Conservation (phyloP, 1,284 basidiomycete genomes). For the Cryptococcus depauperatus region DNA sequence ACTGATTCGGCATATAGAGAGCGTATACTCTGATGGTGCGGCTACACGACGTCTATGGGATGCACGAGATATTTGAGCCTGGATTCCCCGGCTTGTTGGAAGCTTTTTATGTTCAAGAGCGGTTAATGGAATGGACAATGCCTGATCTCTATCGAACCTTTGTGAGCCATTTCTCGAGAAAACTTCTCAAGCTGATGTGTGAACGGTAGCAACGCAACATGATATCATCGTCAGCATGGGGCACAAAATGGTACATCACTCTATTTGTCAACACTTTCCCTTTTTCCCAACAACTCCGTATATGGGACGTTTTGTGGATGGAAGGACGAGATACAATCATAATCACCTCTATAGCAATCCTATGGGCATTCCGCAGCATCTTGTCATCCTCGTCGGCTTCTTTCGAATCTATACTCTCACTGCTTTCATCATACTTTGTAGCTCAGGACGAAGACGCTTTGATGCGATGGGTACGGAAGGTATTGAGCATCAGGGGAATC, state of each 20-base stretch:
- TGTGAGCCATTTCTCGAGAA: slow-evolving; percentile 46
- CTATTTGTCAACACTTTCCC: slow-evolving; percentile 92
- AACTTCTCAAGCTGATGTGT: too few species aligned
- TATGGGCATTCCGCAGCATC: slow-evolving; percentile 78
- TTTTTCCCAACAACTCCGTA: slow-evolving; percentile 83
- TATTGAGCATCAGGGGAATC: slow-evolving; percentile 62
- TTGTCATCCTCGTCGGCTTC: slow-evolving; percentile 49
- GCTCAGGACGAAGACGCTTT: slow-evolving; percentile 76
- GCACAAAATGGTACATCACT: slow-evolving; percentile 99
- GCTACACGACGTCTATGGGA: slow-evolving; percentile 76
- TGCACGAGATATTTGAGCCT: slow-evolving; percentile 83
- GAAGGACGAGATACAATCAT: slow-evolving; percentile 87
- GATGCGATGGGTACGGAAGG: slow-evolving; percentile 67
- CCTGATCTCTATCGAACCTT: slow-evolving; percentile 83
- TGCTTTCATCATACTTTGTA: slow-evolving; percentile 84
- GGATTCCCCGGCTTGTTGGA: slow-evolving; percentile 95
- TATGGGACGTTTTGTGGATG: slow-evolving; percentile 90
- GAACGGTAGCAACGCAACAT: slow-evolving; percentile 64
- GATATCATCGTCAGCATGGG: slow-evolving; percentile 88
- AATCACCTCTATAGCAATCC: slow-evolving; percentile 71
- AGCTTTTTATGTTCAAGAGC: slow-evolving; percentile 87
- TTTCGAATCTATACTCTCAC: slow-evolving; percentile 81
- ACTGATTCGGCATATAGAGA: slow-evolving; percentile 43
- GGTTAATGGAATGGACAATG: slow-evolving; percentile 72
- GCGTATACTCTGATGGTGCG: slow-evolving; percentile 76